These are phyloP conservation scores for Cladosporium sphaerospermum DNA, from an alignment of 2,329 filamentous ascomycete species.

Conservation along the genomic window DNA sequence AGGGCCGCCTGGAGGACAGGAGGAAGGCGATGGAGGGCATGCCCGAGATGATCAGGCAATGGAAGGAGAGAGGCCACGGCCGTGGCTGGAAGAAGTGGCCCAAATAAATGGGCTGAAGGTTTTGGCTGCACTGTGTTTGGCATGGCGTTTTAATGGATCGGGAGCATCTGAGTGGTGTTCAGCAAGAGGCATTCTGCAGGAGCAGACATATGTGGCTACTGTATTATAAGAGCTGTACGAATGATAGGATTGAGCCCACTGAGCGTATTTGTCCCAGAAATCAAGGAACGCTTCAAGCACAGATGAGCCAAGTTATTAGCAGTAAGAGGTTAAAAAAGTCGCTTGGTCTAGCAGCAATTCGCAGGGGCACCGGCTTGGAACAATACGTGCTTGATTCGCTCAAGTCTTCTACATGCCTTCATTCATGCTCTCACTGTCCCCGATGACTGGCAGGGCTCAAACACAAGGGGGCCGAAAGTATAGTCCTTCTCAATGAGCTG, in stretches of 20 bases:
- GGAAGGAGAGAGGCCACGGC: slow-evolving; percentile 84
- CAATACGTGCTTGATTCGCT: too few relatives aligned
- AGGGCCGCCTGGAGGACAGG: slow-evolving; percentile 76
- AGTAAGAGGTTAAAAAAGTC: too few relatives aligned
- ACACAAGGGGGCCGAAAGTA: too few relatives aligned
- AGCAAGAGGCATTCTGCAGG: neutral
- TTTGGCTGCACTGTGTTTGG: neutral
- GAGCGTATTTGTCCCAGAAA: too few relatives aligned
- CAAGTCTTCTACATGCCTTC: too few relatives aligned
- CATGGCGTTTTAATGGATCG: slow-evolving; percentile 1
- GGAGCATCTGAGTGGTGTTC: slow-evolving; percentile 4
- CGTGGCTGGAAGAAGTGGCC: slow-evolving; percentile 71
- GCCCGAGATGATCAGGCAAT: slow-evolving; percentile 83
- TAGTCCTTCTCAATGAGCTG: too few relatives aligned
- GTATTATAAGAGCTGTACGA: slow-evolving; percentile 9
- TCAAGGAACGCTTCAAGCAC: too few relatives aligned
- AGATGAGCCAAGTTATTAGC: too few relatives aligned
- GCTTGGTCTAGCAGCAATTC: too few relatives aligned
- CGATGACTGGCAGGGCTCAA: too few relatives aligned
- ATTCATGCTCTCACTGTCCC: too few relatives aligned
- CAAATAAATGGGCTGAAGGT: slow-evolving; percentile 35
- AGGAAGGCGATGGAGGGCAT: slow-evolving; percentile 91
- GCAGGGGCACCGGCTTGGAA: too few relatives aligned
- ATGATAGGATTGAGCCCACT: neutral
- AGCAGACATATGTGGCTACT: slow-evolving; percentile 2